phyloP scores from a whole-genome alignment of 305 asterid genomes.

The Fraxinus greggii region DNA sequence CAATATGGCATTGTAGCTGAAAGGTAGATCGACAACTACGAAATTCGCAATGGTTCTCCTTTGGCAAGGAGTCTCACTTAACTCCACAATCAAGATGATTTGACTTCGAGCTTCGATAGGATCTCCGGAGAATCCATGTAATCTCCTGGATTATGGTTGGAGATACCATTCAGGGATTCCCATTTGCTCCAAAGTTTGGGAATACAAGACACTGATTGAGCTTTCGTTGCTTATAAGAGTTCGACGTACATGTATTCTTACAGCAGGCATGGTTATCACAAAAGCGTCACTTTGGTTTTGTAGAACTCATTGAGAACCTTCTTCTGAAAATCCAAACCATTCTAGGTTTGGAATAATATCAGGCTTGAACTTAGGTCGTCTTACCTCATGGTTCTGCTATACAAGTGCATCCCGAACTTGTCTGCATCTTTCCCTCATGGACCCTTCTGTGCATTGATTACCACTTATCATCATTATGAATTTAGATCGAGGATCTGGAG shows the following conservation, averaged over 20 bases:
- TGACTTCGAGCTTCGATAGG: background rate
- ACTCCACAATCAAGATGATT: background rate
- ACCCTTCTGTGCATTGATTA: background rate
- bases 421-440: background rate
- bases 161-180: too few relatives aligned
- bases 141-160: background rate
- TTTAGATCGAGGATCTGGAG: background rate
- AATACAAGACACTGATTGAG: too few relatives aligned
- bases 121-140: background rate
- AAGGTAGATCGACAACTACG: background rate
- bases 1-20: background rate
- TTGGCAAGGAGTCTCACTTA: background rate
- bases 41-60: background rate
- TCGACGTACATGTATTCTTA: background rate
- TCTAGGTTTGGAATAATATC: too few relatives aligned
- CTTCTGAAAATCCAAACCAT: background rate
- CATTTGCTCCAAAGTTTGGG: background rate
- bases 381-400: background rate
- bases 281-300: background rate
- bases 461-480: background rate
- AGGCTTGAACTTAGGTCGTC: background rate
- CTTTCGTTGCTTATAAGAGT: background rate
- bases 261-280: too few relatives aligned
- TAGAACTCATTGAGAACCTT: background rate
- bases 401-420: background rate